Percentiles rank a stretch among this genome's conserved stretches.
Evolutionary conservation across 371 early-diverging fungal genomes (phyloP).

Genomic region (Mortierella polycephala): DNA sequence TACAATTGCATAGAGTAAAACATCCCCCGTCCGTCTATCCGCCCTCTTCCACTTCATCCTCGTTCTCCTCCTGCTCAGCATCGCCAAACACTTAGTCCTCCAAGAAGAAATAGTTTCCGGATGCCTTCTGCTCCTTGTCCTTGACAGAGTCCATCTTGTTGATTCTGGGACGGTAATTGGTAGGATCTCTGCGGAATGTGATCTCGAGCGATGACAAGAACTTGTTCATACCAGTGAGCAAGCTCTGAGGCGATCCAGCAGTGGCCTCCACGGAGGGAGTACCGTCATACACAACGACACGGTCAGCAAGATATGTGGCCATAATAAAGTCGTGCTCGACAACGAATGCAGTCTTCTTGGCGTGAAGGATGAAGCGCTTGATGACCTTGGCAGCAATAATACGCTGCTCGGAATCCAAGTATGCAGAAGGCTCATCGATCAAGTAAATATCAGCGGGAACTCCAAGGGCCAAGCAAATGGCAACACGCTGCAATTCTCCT

Average conservation of each 20-base stretch:
- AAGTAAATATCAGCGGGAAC: slow-evolving; percentile 98
- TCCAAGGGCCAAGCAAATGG: slow-evolving; percentile 96
- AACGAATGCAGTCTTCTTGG: slow-evolving; percentile 98
- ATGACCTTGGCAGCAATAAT: slow-evolving; percentile 99
- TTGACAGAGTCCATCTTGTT: slow-evolving; percentile 98
- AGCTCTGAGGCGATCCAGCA: slow-evolving; percentile 90
- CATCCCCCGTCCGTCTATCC: background rate
- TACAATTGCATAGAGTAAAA: background rate
- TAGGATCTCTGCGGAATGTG: slow-evolving; percentile 99
- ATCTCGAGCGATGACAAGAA: slow-evolving; percentile 92
- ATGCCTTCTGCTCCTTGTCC: slow-evolving; percentile 98
- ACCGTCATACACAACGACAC: slow-evolving; percentile 99
- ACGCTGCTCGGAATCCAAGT: slow-evolving; percentile 99
- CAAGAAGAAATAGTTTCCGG: slow-evolving; percentile 95
- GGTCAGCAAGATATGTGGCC: slow-evolving; percentile 99
- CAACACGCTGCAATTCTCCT: slow-evolving; percentile 99
- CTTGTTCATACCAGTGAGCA: slow-evolving; percentile 98
- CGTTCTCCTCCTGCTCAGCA: background rate
- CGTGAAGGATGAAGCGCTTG: slow-evolving; percentile 98
- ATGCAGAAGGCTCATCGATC: slow-evolving; percentile 99
- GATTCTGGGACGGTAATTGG: slow-evolving; percentile 99
- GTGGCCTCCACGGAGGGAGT: slow-evolving; percentile 89
- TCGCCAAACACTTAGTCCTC: slow-evolving; percentile 63
- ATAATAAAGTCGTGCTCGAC: slow-evolving; percentile 99
- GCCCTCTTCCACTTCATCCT: background rate